A percentile compares a stretch with the other conserved stretches of the same genome.
phyloP scores from a whole-genome alignment of 306 rosid genomes.

The Luffa acutangula region DNA sequence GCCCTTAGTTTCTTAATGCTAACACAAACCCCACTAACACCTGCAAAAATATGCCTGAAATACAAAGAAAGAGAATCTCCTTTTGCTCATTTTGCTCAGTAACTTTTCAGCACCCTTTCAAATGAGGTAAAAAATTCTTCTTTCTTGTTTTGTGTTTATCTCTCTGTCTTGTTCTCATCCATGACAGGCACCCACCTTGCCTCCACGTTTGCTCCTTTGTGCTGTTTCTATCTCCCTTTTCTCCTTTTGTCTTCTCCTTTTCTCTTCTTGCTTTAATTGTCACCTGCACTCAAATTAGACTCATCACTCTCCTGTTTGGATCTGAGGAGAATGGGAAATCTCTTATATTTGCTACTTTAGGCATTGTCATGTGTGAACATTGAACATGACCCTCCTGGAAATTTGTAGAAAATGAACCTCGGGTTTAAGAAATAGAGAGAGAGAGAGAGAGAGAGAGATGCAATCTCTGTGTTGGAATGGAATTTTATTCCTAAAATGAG shows the following conservation, averaged over 20 bases:
- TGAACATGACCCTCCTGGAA: conserved; percentile 1
- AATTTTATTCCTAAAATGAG: neutral
- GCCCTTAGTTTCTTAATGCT: conserved; percentile 4
- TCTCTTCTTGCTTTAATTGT: conserved; percentile 36
- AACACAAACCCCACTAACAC: conserved; percentile 10
- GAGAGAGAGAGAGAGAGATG: neutral
- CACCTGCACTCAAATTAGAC: conserved; percentile 37
- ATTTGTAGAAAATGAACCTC: neutral
- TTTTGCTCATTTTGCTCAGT: conserved; percentile 3
- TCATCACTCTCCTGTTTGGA: neutral
- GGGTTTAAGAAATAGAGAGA: neutral
- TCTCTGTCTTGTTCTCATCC: conserved; percentile 64
- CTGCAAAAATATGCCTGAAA: conserved; percentile 8
- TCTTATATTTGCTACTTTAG: conserved; percentile 5
- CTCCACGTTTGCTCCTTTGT: conserved; percentile 25
- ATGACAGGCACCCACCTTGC: conserved; percentile 64
- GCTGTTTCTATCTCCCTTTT: conserved; percentile 21
- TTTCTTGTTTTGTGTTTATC: conserved; percentile 47
- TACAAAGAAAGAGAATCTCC: conserved; percentile 8
- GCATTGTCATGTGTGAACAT: conserved; percentile 3
- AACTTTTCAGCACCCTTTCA: conserved; percentile 35
- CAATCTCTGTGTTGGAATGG: neutral
- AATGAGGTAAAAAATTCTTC: conserved; percentile 33
- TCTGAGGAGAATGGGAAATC: neutral
- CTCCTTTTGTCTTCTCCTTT: conserved; percentile 20